phyloP scores from a whole-genome alignment of 2,329 filamentous ascomycete genomes.

The Fusarium aywerte region DNA sequence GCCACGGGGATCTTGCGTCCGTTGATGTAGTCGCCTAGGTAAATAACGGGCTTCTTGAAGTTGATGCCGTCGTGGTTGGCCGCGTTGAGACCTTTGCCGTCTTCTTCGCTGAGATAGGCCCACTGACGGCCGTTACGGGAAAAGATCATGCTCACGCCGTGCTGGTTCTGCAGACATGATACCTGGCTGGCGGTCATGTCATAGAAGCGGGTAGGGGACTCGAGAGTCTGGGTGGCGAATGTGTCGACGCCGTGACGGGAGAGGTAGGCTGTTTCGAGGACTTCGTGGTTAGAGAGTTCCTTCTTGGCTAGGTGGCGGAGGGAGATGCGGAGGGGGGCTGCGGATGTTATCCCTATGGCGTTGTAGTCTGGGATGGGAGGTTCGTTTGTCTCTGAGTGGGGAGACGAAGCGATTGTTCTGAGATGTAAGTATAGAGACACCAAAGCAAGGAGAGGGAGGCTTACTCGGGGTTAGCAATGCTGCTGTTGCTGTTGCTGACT shows the following conservation, averaged over 20 bases:
- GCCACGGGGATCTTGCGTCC: conserved; percentile 31
- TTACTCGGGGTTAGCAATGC: conserved; percentile 27
- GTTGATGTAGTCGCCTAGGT: conserved; percentile 43
- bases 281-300: conserved; percentile 42
- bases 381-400: conserved; percentile 39
- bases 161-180: conserved; percentile 35
- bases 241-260: conserved; percentile 28
- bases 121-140: conserved; percentile 36
- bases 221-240: conserved; percentile 43
- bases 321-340: conserved; percentile 40
- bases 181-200: conserved; percentile 39
- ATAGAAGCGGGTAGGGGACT: conserved; percentile 44
- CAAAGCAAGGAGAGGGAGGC: background rate
- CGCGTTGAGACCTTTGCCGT: conserved; percentile 35
- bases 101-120: conserved; percentile 45
- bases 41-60: conserved; percentile 41
- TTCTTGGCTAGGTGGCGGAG: conserved; percentile 45
- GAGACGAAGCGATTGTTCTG: conserved; percentile 40
- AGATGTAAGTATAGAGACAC: fast-evolving
- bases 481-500: conserved; percentile 21
- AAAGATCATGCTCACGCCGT: conserved; percentile 44
- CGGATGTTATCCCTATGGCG: conserved; percentile 43
- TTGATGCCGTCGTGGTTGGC: conserved; percentile 36
- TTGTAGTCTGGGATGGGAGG: conserved; percentile 44
- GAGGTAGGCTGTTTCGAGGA: conserved; percentile 40